Base-by-base conservation (phyloP, 352 stramenopile genomes). In the Phytophthora sp. region DNA sequence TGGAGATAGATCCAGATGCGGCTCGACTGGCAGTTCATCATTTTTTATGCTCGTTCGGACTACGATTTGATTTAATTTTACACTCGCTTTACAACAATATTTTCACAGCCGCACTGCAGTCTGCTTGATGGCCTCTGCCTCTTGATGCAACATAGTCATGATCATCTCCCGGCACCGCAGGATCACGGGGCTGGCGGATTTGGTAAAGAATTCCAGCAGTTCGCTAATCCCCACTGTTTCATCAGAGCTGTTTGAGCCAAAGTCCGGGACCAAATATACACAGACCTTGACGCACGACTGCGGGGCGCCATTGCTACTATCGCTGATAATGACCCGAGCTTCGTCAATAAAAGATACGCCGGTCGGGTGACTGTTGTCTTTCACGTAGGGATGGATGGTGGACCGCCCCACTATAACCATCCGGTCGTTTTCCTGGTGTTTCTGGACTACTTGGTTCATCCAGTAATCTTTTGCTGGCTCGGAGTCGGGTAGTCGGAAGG, bases 201-300 rank as follows among this genome's bases (percentile, higher is more conserved):
- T 69, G 24, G 65, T 52, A 39, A 69, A 73, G 38, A 66, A 69
- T 26, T 73, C 58, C n/a, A 67, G 56, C 51, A 73, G 35, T 13
- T 73, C 65, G 12, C 38, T 64, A 24, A 73, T 69, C 16, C 65
- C 65, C 7, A 73, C 59, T 13, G 44, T 47, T 15, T 68, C 51
- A 26, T 57, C 36, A 27, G 65, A 73, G 38, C 45, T 69, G 36
- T 30, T 46, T 7, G 42, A 41, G 1, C 58, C 59, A 31, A 73
- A 73, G 26, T 73, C 65, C 18, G 65, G 65, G 27, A 73, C 58
- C 45, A 73, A 65, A 41, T 73, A 73, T 11, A 64, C 59, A n/a
- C 65, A 73, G 11, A 20, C 59, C 18, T 58, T 69, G 27, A 73
- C 45, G 18, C 52, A 57, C 3, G 59, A 54, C 27, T 68, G 58